A percentile compares a stretch with the other conserved stretches of the same genome.
phyloP scores from a whole-genome alignment of 495 filamentous ascomycete species.

The Melanomma pulvis-pyrius region DNA sequence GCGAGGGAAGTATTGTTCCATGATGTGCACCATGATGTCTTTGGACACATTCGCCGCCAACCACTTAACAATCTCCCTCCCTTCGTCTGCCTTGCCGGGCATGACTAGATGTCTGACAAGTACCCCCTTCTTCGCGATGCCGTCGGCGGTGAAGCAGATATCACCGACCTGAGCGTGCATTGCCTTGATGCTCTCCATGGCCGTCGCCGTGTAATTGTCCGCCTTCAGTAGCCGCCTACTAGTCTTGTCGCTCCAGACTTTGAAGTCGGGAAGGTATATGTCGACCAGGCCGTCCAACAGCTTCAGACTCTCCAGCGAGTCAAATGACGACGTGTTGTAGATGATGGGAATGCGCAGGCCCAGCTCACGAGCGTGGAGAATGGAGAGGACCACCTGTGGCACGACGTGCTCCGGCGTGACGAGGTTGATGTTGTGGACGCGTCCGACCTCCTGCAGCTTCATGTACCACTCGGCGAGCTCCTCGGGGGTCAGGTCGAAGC shows the following conservation, averaged over 20 bases:
- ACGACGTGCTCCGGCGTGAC: slow-evolving; percentile 79
- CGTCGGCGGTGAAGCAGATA: slow-evolving; percentile 73
- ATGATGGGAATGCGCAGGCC: slow-evolving; percentile 70
- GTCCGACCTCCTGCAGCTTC: slow-evolving; percentile 71
- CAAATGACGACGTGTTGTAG: slow-evolving; percentile 78
- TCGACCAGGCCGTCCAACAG: slow-evolving; percentile 75
- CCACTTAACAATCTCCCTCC: slow-evolving; percentile 68
- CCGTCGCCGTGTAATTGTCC: slow-evolving; percentile 67
- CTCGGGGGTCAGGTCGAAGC: slow-evolving; percentile 74
- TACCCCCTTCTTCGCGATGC: slow-evolving; percentile 72
- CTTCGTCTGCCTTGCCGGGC: slow-evolving; percentile 71
- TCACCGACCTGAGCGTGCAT: slow-evolving; percentile 80
- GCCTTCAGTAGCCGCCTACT: slow-evolving; percentile 73
- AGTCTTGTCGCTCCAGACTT: slow-evolving; percentile 66
- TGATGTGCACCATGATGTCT: slow-evolving; percentile 61
- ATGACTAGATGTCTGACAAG: slow-evolving; percentile 77
- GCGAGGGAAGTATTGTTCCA: slow-evolving; percentile 77
- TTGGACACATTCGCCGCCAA: slow-evolving; percentile 65
- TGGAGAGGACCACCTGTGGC: slow-evolving; percentile 71
- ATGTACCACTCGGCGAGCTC: slow-evolving; percentile 76
- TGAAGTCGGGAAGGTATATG: slow-evolving; percentile 80
- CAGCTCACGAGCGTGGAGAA: slow-evolving; percentile 66
- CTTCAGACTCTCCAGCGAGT: slow-evolving; percentile 66
- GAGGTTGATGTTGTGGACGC: slow-evolving; percentile 79
- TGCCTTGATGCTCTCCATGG: slow-evolving; percentile 69